Evolutionary conservation across 1,139 yeast genomes (phyloP).

Genomic region (Yamadazyma dushanensis): DNA sequence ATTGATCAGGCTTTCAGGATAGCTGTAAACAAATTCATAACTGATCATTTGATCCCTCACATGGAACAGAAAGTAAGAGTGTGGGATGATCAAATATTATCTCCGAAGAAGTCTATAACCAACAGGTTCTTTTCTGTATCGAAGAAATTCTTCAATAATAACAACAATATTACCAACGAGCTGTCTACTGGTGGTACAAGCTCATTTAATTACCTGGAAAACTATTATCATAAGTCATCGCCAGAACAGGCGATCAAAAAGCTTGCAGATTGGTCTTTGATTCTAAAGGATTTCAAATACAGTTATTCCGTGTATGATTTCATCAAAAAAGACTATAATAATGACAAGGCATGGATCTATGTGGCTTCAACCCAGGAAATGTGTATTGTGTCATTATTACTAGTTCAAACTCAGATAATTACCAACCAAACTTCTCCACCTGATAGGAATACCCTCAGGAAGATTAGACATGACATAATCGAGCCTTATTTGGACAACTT

Average conservation of each 20-base stretch:
- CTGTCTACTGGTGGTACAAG: slow-evolving; percentile 4
- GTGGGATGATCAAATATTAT: slow-evolving; percentile 78
- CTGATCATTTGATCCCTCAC: slow-evolving; percentile 64
- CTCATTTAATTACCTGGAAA: slow-evolving; percentile 43
- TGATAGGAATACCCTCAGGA: slow-evolving; percentile 55
- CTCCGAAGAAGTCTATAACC: slow-evolving; percentile 70
- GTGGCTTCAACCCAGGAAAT: slow-evolving; percentile 87
- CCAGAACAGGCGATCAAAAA: slow-evolving; percentile 78
- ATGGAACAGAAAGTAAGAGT: slow-evolving; percentile 71
- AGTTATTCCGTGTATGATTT: slow-evolving; percentile 85
- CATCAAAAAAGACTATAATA: slow-evolving; percentile 72
- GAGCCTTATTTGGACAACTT: slow-evolving; percentile 71
- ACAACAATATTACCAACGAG: slow-evolving; percentile 13
- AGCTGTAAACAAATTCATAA: slow-evolving; percentile 54
- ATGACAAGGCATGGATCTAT: slow-evolving; percentile 81
- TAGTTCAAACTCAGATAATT: slow-evolving; percentile 56
- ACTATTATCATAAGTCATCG: slow-evolving; percentile 58
- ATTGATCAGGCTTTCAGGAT: slow-evolving; percentile 42
- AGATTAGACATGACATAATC: slow-evolving; percentile 59
- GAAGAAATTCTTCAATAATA: slow-evolving; percentile 51
- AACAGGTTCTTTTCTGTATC: slow-evolving; percentile 74
- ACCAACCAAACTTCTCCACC: slow-evolving; percentile 20
- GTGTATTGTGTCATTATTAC: slow-evolving; percentile 71
- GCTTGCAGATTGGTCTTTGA: slow-evolving; percentile 89
- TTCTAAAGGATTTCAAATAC: slow-evolving; percentile 82